A percentile compares a stretch with the other conserved stretches of the same genome.
Evolutionary conservation across 1,284 basidiomycete genomes (phyloP).

Genomic region (Rugosomyces carneus): DNA sequence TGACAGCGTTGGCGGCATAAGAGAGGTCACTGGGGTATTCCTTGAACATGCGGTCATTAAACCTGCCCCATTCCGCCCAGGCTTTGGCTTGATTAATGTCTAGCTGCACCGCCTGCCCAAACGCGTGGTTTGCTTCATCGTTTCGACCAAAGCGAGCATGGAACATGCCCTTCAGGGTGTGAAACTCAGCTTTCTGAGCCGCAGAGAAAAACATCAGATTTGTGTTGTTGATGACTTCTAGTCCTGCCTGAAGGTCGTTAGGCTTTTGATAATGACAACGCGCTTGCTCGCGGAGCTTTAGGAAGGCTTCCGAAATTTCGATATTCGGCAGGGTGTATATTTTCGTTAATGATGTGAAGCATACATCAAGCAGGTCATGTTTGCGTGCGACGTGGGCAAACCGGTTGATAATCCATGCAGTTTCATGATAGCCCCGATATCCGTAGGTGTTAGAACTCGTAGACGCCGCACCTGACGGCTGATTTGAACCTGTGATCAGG

Average conservation of each 20-base stretch:
- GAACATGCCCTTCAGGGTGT: constrained; percentile 99
- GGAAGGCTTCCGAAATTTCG: constrained; percentile 98
- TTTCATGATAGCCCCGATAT: constrained; percentile 99
- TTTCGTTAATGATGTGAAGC: constrained; percentile 91
- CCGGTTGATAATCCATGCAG: constrained; percentile 99
- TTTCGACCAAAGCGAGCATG: constrained; percentile 83
- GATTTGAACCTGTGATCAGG: constrained; percentile 58
- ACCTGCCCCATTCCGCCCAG: constrained; percentile 98
- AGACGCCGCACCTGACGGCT: constrained; percentile 42
- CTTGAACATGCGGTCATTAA: constrained; percentile 91
- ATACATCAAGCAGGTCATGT: constrained; percentile 94
- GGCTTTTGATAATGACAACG: constrained; percentile 97
- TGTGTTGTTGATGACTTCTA: constrained; percentile 99
- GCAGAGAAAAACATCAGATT: constrained; percentile 98
- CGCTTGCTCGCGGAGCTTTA: constrained; percentile 99
- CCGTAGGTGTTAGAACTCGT: constrained; percentile 81
- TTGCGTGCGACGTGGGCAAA: constrained; percentile 99
- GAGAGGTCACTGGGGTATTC: constrained; percentile 70
- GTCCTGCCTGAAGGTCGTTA: constrained; percentile 87
- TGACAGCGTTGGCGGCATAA: constrained; percentile 87
- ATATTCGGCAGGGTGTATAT: constrained; percentile 99
- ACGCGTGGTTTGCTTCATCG: constrained; percentile 91
- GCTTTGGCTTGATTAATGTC: constrained; percentile 95
- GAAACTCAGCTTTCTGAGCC: constrained; percentile 96
- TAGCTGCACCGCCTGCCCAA: constrained; percentile 93